Base-by-base conservation (phyloP, 2,329 filamentous ascomycete genomes). In the Fusarium globosum region DNA sequence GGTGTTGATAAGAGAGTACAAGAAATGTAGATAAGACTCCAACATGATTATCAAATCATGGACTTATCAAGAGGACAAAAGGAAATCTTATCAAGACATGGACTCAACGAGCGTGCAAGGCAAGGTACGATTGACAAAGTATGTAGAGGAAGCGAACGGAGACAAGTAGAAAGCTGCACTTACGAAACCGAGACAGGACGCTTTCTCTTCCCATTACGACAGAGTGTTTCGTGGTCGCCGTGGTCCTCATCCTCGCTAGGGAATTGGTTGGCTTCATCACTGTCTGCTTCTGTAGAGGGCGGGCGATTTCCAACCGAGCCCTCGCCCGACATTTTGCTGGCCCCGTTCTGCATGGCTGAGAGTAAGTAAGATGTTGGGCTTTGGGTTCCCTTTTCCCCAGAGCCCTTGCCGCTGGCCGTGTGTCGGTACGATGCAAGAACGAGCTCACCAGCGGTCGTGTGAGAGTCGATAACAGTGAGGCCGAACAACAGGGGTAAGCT, bases 111-210 rank as follows among this genome's bases (percentile, higher is more conserved):
- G 46, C 51, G 64, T 60, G n/a, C 28, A 48, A 41, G 60, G 53
- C n/a, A 33, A 45, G 45, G 51, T 65, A 56, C 38, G 43, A 39
- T 39, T 43, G 55, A 46, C 49, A 56, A 67, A 42, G 41, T 52
- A 63, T 71, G 70, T 73, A 68, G 42, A 65, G 62, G 52, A 49
- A 65, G 61, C 58, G 65, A 57, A 39, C 46, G 58, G 57, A 51
- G 48, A 42, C 42, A 28, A 36, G 49, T 56, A 61, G 71, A 41
- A 55, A 69, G 65, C 46, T 70, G 46, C 23, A 77, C 77, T 73
- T 85, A 90, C 88, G 88, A 90, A 69, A 90, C 88, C 67, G 88
- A 90, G 56, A 90, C 85, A 68, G 88, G 88, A 66, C 89, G 85
- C 80, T 90, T 91, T 71, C 89, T 87, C 81, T 91, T 91, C 66